phyloP scores from a whole-genome alignment of 106 monocot species.

The Dioscorea zingiberensis region DNA sequence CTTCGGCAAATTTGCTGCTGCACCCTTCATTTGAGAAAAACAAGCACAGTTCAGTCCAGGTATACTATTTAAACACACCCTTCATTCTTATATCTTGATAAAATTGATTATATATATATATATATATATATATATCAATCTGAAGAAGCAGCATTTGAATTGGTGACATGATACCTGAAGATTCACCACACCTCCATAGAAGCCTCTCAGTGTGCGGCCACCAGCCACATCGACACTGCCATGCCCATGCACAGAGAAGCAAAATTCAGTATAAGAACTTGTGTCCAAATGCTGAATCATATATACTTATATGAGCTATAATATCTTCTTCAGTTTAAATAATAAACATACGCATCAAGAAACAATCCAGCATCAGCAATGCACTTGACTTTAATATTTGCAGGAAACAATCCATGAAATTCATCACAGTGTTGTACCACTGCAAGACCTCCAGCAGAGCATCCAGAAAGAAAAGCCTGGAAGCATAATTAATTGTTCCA shows the following conservation, averaged over 20 bases:
- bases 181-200: constrained; percentile 69
- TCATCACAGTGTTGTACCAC: constrained; percentile 80
- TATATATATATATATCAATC: no score
- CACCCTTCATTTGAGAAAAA: constrained; percentile 30
- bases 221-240: constrained; percentile 80
- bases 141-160: no score
- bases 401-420: constrained; percentile 53
- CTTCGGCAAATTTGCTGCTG: constrained; percentile 49
- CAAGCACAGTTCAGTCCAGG: not conserved
- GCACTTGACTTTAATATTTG: constrained; percentile 61
- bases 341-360: constrained; percentile 66
- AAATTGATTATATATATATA: no score
- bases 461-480: constrained; percentile 88
- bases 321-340: not conserved
- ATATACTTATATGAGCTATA: no score
- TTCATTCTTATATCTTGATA: no score
- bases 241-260: not conserved
- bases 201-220: constrained; percentile 48
- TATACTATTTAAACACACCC: no score
- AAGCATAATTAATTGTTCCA: not conserved
- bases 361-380: constrained; percentile 90
- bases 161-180: constrained; percentile 44
- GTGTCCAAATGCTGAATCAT: no score
- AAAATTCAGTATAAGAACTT: not conserved
- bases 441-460: constrained; percentile 88